A percentile compares a stretch with the other conserved stretches of the same genome.
These are phyloP conservation scores for Malus orientalis DNA, from an alignment of 306 rosid genomes.

Conservation along the genomic window DNA sequence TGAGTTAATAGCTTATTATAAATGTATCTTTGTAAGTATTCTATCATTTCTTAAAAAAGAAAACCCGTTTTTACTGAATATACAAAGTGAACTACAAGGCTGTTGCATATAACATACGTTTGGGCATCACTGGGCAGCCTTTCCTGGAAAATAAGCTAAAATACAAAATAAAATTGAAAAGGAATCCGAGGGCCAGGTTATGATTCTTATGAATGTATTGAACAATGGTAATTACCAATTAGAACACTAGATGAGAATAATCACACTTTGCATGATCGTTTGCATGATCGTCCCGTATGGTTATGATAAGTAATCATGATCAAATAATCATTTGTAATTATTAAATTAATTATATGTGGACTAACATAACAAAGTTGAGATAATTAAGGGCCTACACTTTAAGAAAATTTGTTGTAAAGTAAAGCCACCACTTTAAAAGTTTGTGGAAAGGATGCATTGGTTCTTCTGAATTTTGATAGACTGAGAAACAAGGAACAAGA, in stretches of 20 bases:
- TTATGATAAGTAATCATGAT: constrained; percentile 4
- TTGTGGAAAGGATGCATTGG: constrained; percentile 7
- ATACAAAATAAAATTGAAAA: background rate
- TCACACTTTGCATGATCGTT: background rate
- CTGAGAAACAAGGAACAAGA: background rate
- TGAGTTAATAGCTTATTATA: no score
- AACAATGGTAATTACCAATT: background rate
- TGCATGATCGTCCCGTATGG: background rate
- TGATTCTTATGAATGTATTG: background rate
- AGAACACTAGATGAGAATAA: background rate
- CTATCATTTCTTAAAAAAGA: no score
- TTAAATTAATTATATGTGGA: background rate
- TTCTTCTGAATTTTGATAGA: constrained; percentile 8
- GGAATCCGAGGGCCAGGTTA: background rate
- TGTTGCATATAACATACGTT: background rate
- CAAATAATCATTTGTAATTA: constrained; percentile 8
- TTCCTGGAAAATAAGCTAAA: background rate
- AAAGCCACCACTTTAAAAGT: constrained; percentile 16
- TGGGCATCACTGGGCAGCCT: background rate
- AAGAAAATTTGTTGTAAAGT: constrained; percentile 22
- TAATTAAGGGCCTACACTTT: constrained; percentile 8
- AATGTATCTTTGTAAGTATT: no score
- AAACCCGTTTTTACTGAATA: constrained; percentile 4
- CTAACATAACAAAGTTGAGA: constrained; percentile 8
- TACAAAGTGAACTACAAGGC: background rate